These are phyloP conservation scores for Malassezia equina DNA, from an alignment of 1,284 basidiomycete species.

Conservation along the genomic window DNA sequence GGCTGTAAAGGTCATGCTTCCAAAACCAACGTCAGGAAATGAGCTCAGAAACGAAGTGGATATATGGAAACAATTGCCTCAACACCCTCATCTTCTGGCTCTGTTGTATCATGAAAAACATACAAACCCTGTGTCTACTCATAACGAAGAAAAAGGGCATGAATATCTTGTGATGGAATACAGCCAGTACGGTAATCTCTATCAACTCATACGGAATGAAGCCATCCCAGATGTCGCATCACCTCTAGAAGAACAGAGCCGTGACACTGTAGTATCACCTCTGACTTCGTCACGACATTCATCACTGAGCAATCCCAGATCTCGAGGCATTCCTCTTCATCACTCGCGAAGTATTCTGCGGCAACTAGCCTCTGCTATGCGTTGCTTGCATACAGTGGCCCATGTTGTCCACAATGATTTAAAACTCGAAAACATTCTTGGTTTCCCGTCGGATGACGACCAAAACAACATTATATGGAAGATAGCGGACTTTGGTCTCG, in stretches of 20 bases:
- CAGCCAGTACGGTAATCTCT: constrained; percentile 3
- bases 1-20: constrained; percentile 2
- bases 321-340: constrained; percentile 1
- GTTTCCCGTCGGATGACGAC: constrained; percentile 54
- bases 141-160: not conserved
- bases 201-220: constrained; percentile 1
- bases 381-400: constrained; percentile 8
- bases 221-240: not conserved
- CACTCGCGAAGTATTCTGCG: constrained; percentile 4
- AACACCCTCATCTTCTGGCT: constrained; percentile 1
- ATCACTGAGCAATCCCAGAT: not conserved
- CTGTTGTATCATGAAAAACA: constrained; percentile 2
- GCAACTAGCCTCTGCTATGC: constrained; percentile 4
- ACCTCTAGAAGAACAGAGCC: not conserved
- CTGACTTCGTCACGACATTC: not conserved
- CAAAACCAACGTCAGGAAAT: not conserved
- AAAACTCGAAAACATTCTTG: constrained; percentile 55
- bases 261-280: not conserved
- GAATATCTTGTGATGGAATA: constrained; percentile 8
- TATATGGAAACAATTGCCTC: constrained; percentile 5
- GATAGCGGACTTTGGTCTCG: constrained; percentile 55
- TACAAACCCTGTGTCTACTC: not conserved
- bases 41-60: not conserved
- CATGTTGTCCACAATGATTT: constrained; percentile 53
- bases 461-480: constrained; percentile 27